Evolutionary conservation across 345 rosid genomes (phyloP), one percentile per base, ranked within the genome.

Genomic region (Corymbia maculata): DNA sequence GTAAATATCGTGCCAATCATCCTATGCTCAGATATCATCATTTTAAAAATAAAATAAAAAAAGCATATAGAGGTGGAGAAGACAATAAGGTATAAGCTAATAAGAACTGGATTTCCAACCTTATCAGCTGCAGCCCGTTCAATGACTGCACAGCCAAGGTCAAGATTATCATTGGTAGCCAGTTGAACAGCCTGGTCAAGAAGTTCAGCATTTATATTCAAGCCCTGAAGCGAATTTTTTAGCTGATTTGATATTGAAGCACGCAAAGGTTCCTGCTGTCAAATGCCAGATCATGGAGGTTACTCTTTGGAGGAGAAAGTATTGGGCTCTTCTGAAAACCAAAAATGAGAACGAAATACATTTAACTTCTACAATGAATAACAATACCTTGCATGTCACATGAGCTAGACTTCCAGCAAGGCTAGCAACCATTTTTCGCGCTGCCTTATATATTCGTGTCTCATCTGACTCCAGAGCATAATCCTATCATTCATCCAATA

Each of bases 401-500:
- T 98, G 99, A 89, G 99, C 99, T 79, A 98, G 90, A 93, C 99
- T 98, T 92, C 98, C 99, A 75, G 99, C 98, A 93, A 98, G 92
- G 92, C 99, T 97, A n/a, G 99, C 99, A 91, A 97, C 99, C 99
- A 98, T 98, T 93, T 97, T 93, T 88, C 97, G 98, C 44, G 98
- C 99, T 19, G 99, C 99, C 92, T 93, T 95, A 92, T 95, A 95
- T 86, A 98, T 96, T 24, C 98, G 96, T 30, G 96, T 93, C 92
- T 98, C 99, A 87, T 98, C 99, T 15, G 95, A 92, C 91, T 98
- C 99, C 94, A 93, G 91, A 21, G 98, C 94, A 93, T 98, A 98
- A 91, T 98, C 99, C 99, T 98, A 90, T 28, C 51, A 87, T 85
- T 21, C 82, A 75, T 75, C 82, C 49, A 42, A 42, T 75, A 51